Evolutionary conservation across 2,329 filamentous ascomycete genomes (phyloP).

Genomic region (Fusarium heterosporum): DNA sequence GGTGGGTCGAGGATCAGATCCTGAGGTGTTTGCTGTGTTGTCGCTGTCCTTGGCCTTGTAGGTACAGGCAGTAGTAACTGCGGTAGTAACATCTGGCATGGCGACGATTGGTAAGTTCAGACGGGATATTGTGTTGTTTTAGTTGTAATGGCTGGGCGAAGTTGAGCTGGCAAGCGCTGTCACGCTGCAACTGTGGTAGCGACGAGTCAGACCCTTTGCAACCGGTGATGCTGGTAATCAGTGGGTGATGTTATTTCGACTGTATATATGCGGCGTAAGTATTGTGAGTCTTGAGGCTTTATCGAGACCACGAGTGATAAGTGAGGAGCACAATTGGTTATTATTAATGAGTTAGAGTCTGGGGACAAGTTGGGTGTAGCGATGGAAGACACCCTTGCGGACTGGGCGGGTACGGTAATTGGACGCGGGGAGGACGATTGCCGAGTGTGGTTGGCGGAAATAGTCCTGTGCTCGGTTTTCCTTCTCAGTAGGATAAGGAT

Average conservation of each 20-base stretch:
- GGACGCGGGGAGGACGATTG: conserved; percentile 42
- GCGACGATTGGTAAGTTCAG: conserved; percentile 26
- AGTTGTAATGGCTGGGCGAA: conserved; percentile 11
- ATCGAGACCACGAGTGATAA: conserved; percentile 39
- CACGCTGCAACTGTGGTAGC: conserved; percentile 29
- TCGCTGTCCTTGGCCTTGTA: conserved; percentile 53
- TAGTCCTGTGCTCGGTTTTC: conserved; percentile 17
- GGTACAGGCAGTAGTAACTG: conserved; percentile 54
- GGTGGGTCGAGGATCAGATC: conserved; percentile 52
- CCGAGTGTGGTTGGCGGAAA: conserved; percentile 42
- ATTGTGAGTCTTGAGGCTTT: conserved; percentile 14
- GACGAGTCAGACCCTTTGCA: conserved; percentile 21
- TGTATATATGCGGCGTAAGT: conserved; percentile 30
- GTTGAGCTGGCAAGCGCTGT: conserved; percentile 28
- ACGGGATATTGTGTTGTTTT: conserved; percentile 24
- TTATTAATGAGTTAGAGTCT: conserved; percentile 18
- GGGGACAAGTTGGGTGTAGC: conserved; percentile 35
- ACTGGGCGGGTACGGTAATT: conserved; percentile 32
- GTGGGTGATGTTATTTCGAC: conserved; percentile 14
- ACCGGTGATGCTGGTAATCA: conserved; percentile 19
- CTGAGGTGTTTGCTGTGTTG: conserved; percentile 55
- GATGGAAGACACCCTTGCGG: conserved; percentile 35
- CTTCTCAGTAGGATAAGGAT: conserved; percentile 34
- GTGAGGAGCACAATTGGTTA: conserved; percentile 45
- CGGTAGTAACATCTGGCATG: conserved; percentile 56